These are phyloP conservation scores for Ophiostoma novo-ulmi DNA, from an alignment of 2,329 filamentous ascomycete genomes.

Conservation along the genomic window DNA sequence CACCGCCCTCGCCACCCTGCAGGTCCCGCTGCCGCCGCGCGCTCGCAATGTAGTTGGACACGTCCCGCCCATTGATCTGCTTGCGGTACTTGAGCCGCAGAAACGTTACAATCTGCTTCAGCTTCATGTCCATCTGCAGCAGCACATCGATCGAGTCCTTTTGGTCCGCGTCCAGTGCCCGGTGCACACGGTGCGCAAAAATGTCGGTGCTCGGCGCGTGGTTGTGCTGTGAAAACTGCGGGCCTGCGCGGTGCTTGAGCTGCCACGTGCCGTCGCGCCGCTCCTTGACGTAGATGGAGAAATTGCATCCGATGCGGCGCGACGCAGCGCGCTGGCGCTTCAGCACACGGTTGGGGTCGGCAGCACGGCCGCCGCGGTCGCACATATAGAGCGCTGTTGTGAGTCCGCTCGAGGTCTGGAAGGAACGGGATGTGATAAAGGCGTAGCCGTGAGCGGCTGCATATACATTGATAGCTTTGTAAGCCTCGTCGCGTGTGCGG, in stretches of 20 bases:
- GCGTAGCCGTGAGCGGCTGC: conserved; percentile 24
- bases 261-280: conserved; percentile 22
- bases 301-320: conserved; percentile 24
- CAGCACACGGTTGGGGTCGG: conserved; percentile 21
- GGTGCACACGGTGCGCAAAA: conserved; percentile 23
- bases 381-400: conserved; percentile 23
- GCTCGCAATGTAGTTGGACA: conserved; percentile 25
- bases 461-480: conserved; percentile 21
- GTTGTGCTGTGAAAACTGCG: conserved; percentile 24
- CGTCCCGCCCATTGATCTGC: conserved; percentile 22
- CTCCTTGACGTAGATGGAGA: conserved; percentile 23
- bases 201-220: conserved; percentile 23
- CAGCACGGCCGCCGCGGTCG: conserved; percentile 21
- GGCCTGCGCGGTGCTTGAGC: conserved; percentile 20
- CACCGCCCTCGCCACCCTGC: not conserved
- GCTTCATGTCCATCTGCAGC: conserved; percentile 23
- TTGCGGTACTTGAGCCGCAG: conserved; percentile 25
- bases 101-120: conserved; percentile 24
- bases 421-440: conserved; percentile 23
- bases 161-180: conserved; percentile 23
- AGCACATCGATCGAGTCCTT: conserved; percentile 23
- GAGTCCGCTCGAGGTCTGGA: conserved; percentile 22
- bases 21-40: conserved; percentile 13
- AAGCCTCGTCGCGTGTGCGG: conserved; percentile 21
- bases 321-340: conserved; percentile 23